Percentiles rank a stretch among this genome's conserved stretches.
phyloP scores from a whole-genome alignment of 306 rosid genomes.

The Malus sylvestris region DNA sequence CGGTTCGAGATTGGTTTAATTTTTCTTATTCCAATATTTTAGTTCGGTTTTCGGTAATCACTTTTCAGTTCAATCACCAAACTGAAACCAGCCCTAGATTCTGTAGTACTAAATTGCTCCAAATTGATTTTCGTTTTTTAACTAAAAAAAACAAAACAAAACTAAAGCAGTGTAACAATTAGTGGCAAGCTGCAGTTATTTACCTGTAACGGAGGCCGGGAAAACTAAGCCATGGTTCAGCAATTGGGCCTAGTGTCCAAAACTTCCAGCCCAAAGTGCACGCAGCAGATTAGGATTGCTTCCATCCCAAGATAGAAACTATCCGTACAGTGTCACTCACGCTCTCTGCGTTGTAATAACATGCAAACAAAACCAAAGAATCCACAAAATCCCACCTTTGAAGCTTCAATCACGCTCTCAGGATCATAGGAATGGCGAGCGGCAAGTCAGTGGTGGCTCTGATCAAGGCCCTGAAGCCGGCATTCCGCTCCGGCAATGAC shows the following conservation, averaged over 20 bases:
- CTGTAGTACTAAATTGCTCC: no score
- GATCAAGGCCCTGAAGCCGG: constrained; percentile 69
- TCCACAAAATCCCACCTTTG: background rate
- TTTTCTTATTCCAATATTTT: no score
- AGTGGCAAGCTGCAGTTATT: accelerated
- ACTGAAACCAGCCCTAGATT: no score
- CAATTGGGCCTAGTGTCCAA: background rate
- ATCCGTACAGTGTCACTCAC: background rate
- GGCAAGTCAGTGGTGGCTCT: constrained; percentile 63
- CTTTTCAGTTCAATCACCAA: no score
- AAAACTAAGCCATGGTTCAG: no score
- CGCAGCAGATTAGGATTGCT: background rate
- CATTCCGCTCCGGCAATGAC: constrained; percentile 38
- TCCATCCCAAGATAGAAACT: background rate
- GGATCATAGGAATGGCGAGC: constrained; percentile 29
- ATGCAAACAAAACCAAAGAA: background rate
- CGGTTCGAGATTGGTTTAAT: no score
- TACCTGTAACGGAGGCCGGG: accelerated
- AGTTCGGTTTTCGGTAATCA: no score
- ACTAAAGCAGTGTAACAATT: no score
- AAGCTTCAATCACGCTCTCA: background rate
- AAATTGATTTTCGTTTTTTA: no score
- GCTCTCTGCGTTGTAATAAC: background rate
- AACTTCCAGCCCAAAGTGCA: background rate
- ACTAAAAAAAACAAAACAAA: no score